Conservation (phyloP, 2,329 filamentous ascomycete genomes). For the Sporothrix protearum region DNA sequence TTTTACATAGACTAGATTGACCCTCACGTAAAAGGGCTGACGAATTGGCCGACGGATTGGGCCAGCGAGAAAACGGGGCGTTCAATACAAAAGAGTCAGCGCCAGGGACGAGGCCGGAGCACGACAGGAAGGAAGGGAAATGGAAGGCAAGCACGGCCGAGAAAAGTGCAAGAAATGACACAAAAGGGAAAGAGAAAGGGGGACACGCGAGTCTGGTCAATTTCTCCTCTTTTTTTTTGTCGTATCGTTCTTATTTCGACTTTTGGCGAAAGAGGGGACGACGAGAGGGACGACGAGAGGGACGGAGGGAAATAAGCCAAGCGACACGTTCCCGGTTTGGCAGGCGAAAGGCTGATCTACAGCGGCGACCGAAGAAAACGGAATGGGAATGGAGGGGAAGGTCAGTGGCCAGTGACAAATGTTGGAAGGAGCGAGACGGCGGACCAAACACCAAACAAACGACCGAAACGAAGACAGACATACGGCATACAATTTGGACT, state of each 20-base stretch:
- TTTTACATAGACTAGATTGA: background rate
- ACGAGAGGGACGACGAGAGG: background rate
- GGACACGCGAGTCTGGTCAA: background rate
- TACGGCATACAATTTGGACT: background rate
- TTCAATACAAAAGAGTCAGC: slow-evolving; percentile 6
- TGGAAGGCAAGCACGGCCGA: no score
- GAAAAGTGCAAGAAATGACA: background rate
- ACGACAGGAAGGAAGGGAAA: no score
- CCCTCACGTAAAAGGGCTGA: background rate
- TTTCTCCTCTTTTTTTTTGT: background rate
- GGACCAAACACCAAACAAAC: background rate
- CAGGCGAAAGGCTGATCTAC: background rate
- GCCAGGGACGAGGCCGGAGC: background rate
- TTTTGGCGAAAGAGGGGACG: background rate
- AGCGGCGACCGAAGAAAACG: background rate
- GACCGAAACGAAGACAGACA: background rate
- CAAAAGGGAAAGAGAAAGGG: background rate
- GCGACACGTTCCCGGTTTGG: slow-evolving; percentile 13
- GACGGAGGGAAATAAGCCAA: slow-evolving; percentile 4
- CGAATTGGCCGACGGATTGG: slow-evolving; percentile 18
- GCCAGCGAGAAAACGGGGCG: slow-evolving; percentile 7
- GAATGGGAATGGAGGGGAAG: background rate
- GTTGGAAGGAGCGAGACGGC: background rate
- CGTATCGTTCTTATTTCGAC: background rate
- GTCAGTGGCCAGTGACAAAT: background rate